Percentiles rank a stretch among this genome's conserved stretches.
Evolutionary conservation across 2,329 filamentous ascomycete genomes (phyloP).

Genomic region (Davidsoniella australis): DNA sequence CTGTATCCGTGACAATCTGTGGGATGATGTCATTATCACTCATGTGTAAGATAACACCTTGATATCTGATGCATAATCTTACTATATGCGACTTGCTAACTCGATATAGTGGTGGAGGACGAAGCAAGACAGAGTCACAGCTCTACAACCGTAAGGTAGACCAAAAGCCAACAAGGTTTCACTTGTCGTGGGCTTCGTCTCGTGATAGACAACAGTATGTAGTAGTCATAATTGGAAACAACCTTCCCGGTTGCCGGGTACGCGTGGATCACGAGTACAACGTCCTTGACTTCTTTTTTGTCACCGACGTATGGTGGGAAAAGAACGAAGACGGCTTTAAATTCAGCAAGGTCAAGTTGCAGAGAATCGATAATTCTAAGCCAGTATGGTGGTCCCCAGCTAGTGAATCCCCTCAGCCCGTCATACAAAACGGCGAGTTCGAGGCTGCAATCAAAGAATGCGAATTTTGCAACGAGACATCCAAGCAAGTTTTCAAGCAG

Average conservation of each 20-base stretch:
- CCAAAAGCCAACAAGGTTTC: conserved; percentile 18
- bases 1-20: conserved; percentile 39
- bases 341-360: conserved; percentile 41
- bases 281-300: conserved; percentile 51
- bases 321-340: conserved; percentile 23
- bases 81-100: conserved; percentile 9
- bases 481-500: conserved; percentile 22
- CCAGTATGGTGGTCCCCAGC: conserved; percentile 38
- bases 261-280: conserved; percentile 41
- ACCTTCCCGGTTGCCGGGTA: conserved; percentile 18
- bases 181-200: conserved; percentile 21
- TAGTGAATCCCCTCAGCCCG: conserved; percentile 10
- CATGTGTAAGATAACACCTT: conserved; percentile 31
- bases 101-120: conserved; percentile 11
- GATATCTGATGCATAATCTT: background rate
- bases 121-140: background rate
- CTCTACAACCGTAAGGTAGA: conserved; percentile 24
- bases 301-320: conserved; percentile 54
- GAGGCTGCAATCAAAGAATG: conserved; percentile 19
- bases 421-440: too few species aligned
- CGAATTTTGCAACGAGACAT: conserved; percentile 21
- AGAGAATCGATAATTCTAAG: conserved; percentile 35
- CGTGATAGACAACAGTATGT: conserved; percentile 31
- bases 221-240: conserved; percentile 34
- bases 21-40: conserved; percentile 44